Conservation (phyloP, 371 early-diverging fungal genomes). For the Mortierella sp. region DNA sequence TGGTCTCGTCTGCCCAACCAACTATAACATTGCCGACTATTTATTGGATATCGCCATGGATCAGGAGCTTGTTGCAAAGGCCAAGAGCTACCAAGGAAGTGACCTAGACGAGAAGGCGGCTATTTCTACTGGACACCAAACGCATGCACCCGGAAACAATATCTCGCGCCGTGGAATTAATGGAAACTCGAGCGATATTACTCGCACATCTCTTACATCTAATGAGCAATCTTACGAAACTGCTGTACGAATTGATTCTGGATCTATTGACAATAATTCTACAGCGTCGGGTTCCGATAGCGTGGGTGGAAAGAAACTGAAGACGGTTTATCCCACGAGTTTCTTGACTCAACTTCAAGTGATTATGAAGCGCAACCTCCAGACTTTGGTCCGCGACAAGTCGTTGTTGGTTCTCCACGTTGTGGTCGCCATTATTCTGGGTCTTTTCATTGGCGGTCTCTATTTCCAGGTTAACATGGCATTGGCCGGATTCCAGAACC, state of each 20-base stretch:
- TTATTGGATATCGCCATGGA: conserved; percentile 85
- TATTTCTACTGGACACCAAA: neutral
- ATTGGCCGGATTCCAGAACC: conserved; percentile 90
- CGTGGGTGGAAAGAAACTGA: neutral
- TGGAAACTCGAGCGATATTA: conserved; percentile 10
- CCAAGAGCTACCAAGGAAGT: neutral
- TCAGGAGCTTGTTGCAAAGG: conserved; percentile 22
- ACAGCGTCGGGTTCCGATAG: neutral
- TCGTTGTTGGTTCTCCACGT: conserved; percentile 90
- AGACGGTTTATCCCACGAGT: conserved; percentile 3
- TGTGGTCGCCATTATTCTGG: conserved; percentile 79
- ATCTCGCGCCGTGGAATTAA: conserved; percentile 62
- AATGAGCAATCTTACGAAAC: neutral
- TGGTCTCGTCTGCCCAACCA: conserved; percentile 88
- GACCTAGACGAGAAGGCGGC: neutral
- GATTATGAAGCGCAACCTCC: conserved; percentile 58
- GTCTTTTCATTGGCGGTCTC: conserved; percentile 83
- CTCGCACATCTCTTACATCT: neutral
- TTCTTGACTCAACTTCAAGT: conserved; percentile 8
- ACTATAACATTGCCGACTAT: conserved; percentile 95
- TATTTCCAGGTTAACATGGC: conserved; percentile 87
- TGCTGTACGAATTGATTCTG: neutral
- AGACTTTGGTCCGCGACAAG: conserved; percentile 88
- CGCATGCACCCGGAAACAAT: conserved; percentile 32
- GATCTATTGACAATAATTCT: neutral